These are phyloP conservation scores for Talaromyces albobiverticillius DNA, from an alignment of 2,329 filamentous ascomycete genomes.

Conservation along the genomic window DNA sequence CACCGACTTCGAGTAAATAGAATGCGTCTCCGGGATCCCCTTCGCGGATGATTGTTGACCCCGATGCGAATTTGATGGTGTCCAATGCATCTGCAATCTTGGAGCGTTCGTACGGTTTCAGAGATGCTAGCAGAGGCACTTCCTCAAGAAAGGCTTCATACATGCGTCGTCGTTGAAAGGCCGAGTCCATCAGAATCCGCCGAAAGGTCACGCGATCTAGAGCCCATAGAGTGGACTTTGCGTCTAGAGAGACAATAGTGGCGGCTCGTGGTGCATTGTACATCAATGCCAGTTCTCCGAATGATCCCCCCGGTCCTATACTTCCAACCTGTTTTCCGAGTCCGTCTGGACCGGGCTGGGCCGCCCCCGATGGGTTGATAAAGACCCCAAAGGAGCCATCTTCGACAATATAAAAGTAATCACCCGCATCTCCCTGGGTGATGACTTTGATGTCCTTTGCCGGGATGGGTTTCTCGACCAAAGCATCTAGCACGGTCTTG, in stretches of 20 bases:
- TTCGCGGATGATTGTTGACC: constrained; percentile 82
- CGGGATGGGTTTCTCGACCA: constrained; percentile 93
- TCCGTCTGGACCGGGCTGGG: constrained; percentile 77
- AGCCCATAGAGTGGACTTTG: constrained; percentile 82
- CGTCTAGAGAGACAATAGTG: constrained; percentile 80
- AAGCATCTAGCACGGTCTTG: constrained; percentile 77
- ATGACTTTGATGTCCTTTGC: constrained; percentile 90
- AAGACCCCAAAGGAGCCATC: constrained; percentile 87
- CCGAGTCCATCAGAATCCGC: constrained; percentile 96
- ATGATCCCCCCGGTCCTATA: constrained; percentile 85
- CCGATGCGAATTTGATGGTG: constrained; percentile 77
- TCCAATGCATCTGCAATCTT: constrained; percentile 98
- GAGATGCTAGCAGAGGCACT: constrained; percentile 75
- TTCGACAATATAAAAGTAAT: constrained; percentile 98
- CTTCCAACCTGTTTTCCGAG: constrained; percentile 78
- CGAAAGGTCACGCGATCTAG: constrained; percentile 95
- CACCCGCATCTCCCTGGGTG: constrained; percentile 88
- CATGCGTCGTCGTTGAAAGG: constrained; percentile 91
- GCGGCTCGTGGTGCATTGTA: constrained; percentile 96
- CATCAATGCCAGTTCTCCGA: constrained; percentile 96
- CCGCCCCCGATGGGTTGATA: constrained; percentile 72
- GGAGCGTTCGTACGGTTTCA: constrained; percentile 89
- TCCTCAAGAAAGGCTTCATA: constrained; percentile 97
- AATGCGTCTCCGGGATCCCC: constrained; percentile 90
- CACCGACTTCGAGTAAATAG: constrained; percentile 82